Conservation (phyloP, 139 green algal species). For the Picochlorum sp. region DNA sequence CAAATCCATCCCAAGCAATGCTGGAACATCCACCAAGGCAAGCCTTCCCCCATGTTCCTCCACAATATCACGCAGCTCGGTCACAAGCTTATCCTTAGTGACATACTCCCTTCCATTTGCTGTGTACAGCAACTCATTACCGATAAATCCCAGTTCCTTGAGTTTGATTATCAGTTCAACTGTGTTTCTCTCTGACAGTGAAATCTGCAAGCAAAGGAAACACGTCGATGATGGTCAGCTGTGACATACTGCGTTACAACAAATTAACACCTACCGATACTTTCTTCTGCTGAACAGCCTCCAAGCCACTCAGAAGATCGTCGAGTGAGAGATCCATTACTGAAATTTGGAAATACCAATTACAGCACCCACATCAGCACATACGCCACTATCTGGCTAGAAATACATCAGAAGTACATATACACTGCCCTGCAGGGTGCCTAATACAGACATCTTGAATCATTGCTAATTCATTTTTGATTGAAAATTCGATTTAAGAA, state of each 20-base stretch:
- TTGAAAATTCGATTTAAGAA: not conserved
- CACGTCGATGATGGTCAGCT: not conserved
- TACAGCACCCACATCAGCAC: not conserved
- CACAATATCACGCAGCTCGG: slow-evolving; percentile 43
- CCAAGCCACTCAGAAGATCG: slow-evolving; percentile 52
- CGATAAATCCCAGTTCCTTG: slow-evolving; percentile 59
- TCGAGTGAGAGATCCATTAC: slow-evolving; percentile 48
- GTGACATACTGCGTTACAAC: not conserved
- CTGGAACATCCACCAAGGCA: slow-evolving; percentile 69
- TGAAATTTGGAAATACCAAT: not conserved
- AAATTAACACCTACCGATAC: slow-evolving; percentile 24
- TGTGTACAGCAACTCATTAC: slow-evolving; percentile 73
- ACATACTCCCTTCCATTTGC: slow-evolving; percentile 81
- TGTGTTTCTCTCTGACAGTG: slow-evolving; percentile 77
- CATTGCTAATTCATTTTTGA: too few relatives aligned
- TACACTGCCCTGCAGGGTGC: too few relatives aligned
- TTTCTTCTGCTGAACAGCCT: slow-evolving; percentile 60
- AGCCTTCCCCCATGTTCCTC: slow-evolving; percentile 53
- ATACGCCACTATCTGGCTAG: not conserved
- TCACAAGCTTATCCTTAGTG: slow-evolving; percentile 50
- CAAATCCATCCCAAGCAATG: slow-evolving; percentile 70
- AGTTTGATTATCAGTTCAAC: slow-evolving; percentile 85
- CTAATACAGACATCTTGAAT: too few relatives aligned
- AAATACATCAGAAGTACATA: not conserved
- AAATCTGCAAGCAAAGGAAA: slow-evolving; percentile 20